Evolutionary conservation across 805 yeast species (phyloP).

Genomic region (Kurtzmaniella cleridarum): DNA sequence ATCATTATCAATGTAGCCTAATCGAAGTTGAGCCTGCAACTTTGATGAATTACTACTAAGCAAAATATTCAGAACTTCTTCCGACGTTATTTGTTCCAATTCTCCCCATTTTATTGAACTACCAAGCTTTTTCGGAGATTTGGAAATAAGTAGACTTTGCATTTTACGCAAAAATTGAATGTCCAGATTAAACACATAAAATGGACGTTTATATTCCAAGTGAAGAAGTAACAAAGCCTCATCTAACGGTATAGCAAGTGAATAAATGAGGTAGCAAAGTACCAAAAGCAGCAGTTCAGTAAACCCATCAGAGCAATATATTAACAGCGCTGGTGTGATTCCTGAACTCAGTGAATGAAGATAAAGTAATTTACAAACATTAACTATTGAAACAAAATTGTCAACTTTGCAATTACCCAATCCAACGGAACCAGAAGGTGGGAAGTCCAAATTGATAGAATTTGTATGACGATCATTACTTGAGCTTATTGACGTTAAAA

Average conservation of each 20-base stretch:
- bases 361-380: conserved; percentile 64
- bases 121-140: conserved; percentile 43
- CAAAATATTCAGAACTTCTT: conserved; percentile 31
- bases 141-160: conserved; percentile 54
- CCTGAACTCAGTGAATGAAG: conserved; percentile 24
- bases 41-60: conserved; percentile 13
- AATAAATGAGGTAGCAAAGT: conserved; percentile 65
- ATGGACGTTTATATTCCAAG: conserved; percentile 62
- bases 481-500: conserved; percentile 17
- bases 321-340: conserved; percentile 39
- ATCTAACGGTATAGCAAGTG: conserved; percentile 54
- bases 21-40: conserved; percentile 9
- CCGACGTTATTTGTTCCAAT: conserved; percentile 22
- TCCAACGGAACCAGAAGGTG: conserved; percentile 80
- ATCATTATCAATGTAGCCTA: conserved; percentile 26
- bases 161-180: conserved; percentile 58
- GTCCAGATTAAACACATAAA: conserved; percentile 77
- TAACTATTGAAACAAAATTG: conserved; percentile 58
- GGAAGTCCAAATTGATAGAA: conserved; percentile 49
- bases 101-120: conserved; percentile 18
- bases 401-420: conserved; percentile 63
- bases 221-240: conserved; percentile 67
- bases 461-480: conserved; percentile 16
- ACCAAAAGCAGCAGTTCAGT: conserved; percentile 82
- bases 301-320: conserved; percentile 87